Percentiles rank a stretch among this genome's conserved stretches.
Evolutionary conservation across 768 basidiomycete genomes (phyloP).

Genomic region (Naganishia vaughanmartiniae): DNA sequence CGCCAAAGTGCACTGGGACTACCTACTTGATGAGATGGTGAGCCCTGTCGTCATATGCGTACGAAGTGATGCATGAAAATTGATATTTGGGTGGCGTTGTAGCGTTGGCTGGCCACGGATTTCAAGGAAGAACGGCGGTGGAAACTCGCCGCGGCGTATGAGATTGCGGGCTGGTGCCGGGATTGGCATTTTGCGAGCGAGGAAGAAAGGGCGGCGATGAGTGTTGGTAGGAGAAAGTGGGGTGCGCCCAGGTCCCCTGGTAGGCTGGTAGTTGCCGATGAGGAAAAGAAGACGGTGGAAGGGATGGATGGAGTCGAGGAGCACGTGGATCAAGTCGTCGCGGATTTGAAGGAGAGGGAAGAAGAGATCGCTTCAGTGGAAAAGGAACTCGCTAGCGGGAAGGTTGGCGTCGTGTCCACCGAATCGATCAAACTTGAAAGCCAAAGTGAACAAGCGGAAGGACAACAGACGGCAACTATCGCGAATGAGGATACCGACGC

Average conservation of each 20-base stretch:
- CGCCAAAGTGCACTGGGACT: slow-evolving; percentile 86
- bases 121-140: slow-evolving; percentile 91
- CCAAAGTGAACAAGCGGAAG: neutral
- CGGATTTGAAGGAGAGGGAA: slow-evolving; percentile 32
- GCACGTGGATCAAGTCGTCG: slow-evolving; percentile 34
- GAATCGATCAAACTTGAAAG: neutral
- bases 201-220: slow-evolving; percentile 64
- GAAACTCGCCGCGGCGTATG: slow-evolving; percentile 82
- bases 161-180: slow-evolving; percentile 73
- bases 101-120: slow-evolving; percentile 91
- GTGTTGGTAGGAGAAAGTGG: slow-evolving; percentile 54
- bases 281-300: slow-evolving; percentile 27
- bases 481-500: neutral
- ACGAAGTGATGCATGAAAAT: neutral
- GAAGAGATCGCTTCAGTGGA: slow-evolving; percentile 33
- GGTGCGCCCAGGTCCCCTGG: slow-evolving; percentile 28
- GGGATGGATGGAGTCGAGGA: slow-evolving; percentile 17
- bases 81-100: slow-evolving; percentile 53
- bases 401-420: neutral
- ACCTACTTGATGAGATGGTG: slow-evolving; percentile 94
- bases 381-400: slow-evolving; percentile 22
- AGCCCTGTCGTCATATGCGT: slow-evolving; percentile 39
- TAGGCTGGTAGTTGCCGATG: neutral
- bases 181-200: slow-evolving; percentile 78
- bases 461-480: neutral